Base-by-base conservation (phyloP, 2,329 filamentous ascomycete species). In the Alternaria infectoria region DNA sequence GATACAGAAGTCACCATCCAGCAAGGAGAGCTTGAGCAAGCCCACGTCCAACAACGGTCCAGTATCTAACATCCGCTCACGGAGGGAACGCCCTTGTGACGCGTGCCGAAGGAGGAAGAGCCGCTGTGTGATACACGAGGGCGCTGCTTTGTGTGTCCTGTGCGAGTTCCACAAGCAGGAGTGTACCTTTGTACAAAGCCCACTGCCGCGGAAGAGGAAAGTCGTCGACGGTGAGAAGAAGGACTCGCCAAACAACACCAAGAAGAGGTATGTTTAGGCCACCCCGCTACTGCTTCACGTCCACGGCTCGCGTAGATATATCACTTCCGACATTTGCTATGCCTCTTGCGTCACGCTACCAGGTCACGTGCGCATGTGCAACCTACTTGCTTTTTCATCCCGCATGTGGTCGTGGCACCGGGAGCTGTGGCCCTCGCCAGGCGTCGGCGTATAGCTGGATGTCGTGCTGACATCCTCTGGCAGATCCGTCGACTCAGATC, bases 191-290 rank as follows among this genome's bases (percentile, higher is more conserved):
- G 85, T 90, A 54, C 89, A 90, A 69, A 93, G 91, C 78, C 92
- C 92, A 23, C 89, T 90, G 75, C 89, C 91, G 61, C 88, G 92
- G 72, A 96, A 96, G 84, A 87, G 93, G 77, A 95, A 94, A 83
- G 82, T 92, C 67, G 88, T 90, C 80, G 86, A 88, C 74, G 87
- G 89, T 72, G 82, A 84, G 64, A 82, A 84, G 75, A 87, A 89
- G 68, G 88, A 90, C 67, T 85, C 83, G 67, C 82, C 83, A 69
- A 86, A 86, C 75, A 75, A 69, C 51, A 73, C 71, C 36, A 92
- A 91, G 81, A 87, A 90, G 86, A 91, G 90, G 91, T 92, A 84
- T 83, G 88, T 77, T 72, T 76, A 74, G 72, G 62, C 75, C 72
- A 64, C 65, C 32, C 56, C 63, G 40, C 55, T 67, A 64, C 65